A percentile compares a stretch with the other conserved stretches of the same genome.
phyloP scores from a whole-genome alignment of 2,329 filamentous ascomycete species.

The Chaetomium globosum region DNA sequence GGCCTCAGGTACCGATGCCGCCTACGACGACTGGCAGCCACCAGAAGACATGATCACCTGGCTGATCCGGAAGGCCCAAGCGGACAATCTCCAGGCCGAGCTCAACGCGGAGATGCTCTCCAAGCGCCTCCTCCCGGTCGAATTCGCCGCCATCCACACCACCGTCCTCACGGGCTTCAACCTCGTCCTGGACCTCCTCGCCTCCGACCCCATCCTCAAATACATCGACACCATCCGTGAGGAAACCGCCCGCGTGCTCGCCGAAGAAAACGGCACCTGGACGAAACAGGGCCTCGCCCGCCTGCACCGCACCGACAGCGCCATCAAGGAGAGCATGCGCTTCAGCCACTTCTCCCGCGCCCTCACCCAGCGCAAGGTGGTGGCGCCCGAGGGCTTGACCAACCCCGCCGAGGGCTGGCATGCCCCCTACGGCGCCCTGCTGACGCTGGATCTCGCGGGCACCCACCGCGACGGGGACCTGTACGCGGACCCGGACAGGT shows the following conservation, averaged over 20 bases:
- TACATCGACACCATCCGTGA: conserved; percentile 48
- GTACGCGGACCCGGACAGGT: conserved; percentile 48
- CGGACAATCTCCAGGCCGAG: conserved; percentile 49
- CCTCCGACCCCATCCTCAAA: conserved; percentile 42
- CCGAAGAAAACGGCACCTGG: conserved; percentile 47
- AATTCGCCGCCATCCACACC: conserved; percentile 63
- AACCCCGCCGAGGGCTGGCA: conserved; percentile 49
- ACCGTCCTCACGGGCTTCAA: conserved; percentile 56
- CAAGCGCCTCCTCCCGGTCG: conserved; percentile 56
- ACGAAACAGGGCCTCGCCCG: conserved; percentile 49
- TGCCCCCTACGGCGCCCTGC: conserved; percentile 48
- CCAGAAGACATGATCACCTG: conserved; percentile 62
- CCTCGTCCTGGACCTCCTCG: conserved; percentile 51
- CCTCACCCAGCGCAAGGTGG: conserved; percentile 51
- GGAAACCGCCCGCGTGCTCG: conserved; percentile 45
- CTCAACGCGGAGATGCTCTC: conserved; percentile 53
- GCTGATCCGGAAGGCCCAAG: conserved; percentile 55
- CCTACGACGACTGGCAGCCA: conserved; percentile 47
- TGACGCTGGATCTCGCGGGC: conserved; percentile 50
- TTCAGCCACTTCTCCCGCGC: conserved; percentile 52
- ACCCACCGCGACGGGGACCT: conserved; percentile 52
- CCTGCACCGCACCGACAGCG: conserved; percentile 54
- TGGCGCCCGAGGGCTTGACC: conserved; percentile 44
- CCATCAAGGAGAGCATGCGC: conserved; percentile 57
- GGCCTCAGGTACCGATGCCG: conserved; percentile 44